These are phyloP conservation scores for Vachellia collinsii DNA, from an alignment of 306 rosid species.

Conservation along the genomic window DNA sequence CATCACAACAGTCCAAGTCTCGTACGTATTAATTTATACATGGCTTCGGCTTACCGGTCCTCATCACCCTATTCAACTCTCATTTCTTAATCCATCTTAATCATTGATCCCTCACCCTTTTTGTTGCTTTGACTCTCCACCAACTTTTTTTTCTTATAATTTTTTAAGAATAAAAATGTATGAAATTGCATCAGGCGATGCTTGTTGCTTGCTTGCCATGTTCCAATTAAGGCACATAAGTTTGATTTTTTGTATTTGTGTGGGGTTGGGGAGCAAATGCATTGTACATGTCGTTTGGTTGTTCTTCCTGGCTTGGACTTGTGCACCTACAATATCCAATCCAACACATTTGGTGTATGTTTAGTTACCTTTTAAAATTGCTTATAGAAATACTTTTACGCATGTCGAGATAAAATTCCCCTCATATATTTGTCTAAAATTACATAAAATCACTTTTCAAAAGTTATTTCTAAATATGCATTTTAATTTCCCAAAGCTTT, in stretches of 20 bases:
- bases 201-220: not conserved
- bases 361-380: too few species aligned
- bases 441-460: too few species aligned
- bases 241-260: not conserved
- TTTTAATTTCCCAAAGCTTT: not conserved
- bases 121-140: constrained; percentile 41
- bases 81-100: constrained; percentile 30
- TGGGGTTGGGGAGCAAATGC: constrained; percentile 29
- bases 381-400: too few species aligned
- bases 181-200: not conserved
- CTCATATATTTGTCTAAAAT: too few species aligned
- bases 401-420: too few species aligned
- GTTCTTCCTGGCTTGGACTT: not conserved
- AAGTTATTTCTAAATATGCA: too few species aligned
- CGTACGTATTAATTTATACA: not conserved
- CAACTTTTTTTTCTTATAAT: not conserved
- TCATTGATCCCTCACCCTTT: constrained; percentile 37
- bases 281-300: not conserved
- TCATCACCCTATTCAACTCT: not conserved
- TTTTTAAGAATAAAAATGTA: not conserved
- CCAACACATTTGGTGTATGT: too few species aligned
- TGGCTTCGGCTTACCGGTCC: not conserved
- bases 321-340: not conserved
- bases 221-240: constrained; percentile 9
- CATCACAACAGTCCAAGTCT: not conserved